Base-by-base conservation (phyloP, 352 stramenopile species). In the Phytophthora capsici region DNA sequence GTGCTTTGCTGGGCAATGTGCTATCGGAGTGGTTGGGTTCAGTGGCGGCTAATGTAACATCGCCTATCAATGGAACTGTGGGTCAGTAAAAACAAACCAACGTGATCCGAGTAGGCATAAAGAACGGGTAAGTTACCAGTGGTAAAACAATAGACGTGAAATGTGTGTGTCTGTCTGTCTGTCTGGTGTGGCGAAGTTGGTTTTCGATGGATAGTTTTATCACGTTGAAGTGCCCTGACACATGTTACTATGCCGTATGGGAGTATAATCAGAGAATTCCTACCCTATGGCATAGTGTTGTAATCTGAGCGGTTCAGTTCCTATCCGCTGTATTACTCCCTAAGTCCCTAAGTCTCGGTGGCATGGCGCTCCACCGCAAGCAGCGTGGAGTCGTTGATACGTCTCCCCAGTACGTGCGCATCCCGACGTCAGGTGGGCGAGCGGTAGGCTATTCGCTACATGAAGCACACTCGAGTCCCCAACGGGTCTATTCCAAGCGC, bases 301-400 rank as follows among this genome's bases (percentile, higher is more conserved):
- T 2, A 14, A 9, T 36, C 53, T 20, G 40, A 52, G n/a, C 26
- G 20, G 17, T 57, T 68, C 53, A 47, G 45, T 54, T 58, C 48
- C 48, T 52, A 17, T 60, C 26, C 4, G 13, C 36, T 41, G 22
- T 13, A 45, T 32, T 37, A 32, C 30, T 44, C 32, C 14, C 20
- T 25, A 45, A 34, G 6, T 34, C n/a, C n/a, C n/a, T n/a, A n/a
- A n/a, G n/a, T 13, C 41, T 52, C 14, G 40, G 26, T 28, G 10
- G 28, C n/a, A 78, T 78, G 69, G 69, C 69, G 36, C 66, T 78
- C 7, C 69, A 78, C 60, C 69, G 65, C 44, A 78, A 78, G 65
- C 65, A 63, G 65, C 69, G 67, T 43, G 49, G 50, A 6, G 19
- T 68, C 28, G 23, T 23, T 37, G 67, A 74, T 43, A 38, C 32